Base-by-base conservation (phyloP, 768 basidiomycete genomes). In the Leccinum pellstonianum region DNA sequence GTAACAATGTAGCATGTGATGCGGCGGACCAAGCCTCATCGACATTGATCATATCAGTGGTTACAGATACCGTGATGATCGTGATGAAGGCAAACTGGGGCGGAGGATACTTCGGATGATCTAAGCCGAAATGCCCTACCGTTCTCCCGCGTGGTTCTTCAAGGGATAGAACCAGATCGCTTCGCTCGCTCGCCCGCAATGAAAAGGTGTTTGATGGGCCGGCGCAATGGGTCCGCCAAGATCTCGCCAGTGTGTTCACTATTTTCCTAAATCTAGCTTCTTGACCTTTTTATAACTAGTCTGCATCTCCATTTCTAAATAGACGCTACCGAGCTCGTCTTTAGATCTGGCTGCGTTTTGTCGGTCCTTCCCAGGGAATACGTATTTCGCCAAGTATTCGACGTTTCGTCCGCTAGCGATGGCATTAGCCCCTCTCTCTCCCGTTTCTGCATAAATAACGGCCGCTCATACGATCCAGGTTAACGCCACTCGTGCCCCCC, bases 311-410 rank as follows among this genome's bases (percentile, higher is more conserved):
- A 68, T 62, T 63, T 71, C 67, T 64, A 70, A 70, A 72, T 70
- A 70, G 70, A 64, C 70, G 64, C 56, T 62, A 62, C 73, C 72
- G 64, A 70, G 58, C 57, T 57, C 37, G 56, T 54, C 55, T 61
- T 43, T 61, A 59, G 54, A 58, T 48, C 47, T 43, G 51, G 10
- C 54, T 64, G 58, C 61, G 59, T 64, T 69, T 65, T 62, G 67
- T 64, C 62, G 66, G 61, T 33, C 63, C 67, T 69, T 72, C 59
- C 54, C 61, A 60, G 73, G 73, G 62, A 71, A 69, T 72, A 72
- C 68, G 63, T 70, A 73, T 65, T 62, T 71, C 62, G 69, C 60
- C 60, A 70, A 35, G 35, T 57, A 67, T 72, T 68, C 72, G 66
- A 70, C 50, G 62, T 63, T 71, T 66, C 53, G 60, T 52, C 61